Evolutionary conservation across 257 asterid species (phyloP).

Genomic region (Ligustrum vulgare): DNA sequence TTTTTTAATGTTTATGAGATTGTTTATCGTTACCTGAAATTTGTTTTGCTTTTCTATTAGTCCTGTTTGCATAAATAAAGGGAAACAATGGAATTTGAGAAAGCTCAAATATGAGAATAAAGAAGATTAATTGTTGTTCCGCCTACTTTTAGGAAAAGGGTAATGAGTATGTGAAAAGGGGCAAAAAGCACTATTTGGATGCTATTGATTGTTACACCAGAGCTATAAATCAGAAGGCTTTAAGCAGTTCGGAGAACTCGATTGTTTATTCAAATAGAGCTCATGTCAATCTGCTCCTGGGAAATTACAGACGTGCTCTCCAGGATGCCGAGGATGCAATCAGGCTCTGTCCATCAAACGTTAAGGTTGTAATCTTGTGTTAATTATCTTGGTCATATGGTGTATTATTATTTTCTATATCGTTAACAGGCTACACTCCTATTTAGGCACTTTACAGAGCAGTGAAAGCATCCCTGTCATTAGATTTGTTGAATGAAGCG

Average conservation of each 20-base stretch:
- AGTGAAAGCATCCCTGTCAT: conserved; percentile 71
- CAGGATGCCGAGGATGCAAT: conserved; percentile 88
- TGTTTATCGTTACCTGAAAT: not conserved
- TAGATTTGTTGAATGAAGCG: conserved; percentile 76
- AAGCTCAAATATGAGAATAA: not conserved
- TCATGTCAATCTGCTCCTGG: conserved; percentile 82
- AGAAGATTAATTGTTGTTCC: conserved; percentile 6
- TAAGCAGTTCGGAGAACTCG: conserved; percentile 64
- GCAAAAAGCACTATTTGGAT: conserved; percentile 76
- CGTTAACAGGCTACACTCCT: conserved; percentile 15
- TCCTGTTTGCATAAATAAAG: not conserved
- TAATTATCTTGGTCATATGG: conserved; percentile 1
- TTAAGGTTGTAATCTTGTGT: conserved; percentile 54
- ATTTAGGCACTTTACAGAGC: conserved; percentile 83
- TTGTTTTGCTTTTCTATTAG: not conserved
- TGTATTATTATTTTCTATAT: conserved; percentile 2
- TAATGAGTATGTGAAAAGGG: conserved; percentile 74
- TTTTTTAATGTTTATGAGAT: not conserved
- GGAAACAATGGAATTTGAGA: not conserved
- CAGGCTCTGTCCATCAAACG: conserved; percentile 55
- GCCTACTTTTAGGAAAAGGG: conserved; percentile 67
- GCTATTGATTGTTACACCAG: conserved; percentile 91
- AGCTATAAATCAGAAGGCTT: conserved; percentile 87
- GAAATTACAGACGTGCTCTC: conserved; percentile 77
- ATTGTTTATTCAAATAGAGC: conserved; percentile 80